Conservation (phyloP, 2,329 filamentous ascomycete species). For the Xylariaceae sp. region DNA sequence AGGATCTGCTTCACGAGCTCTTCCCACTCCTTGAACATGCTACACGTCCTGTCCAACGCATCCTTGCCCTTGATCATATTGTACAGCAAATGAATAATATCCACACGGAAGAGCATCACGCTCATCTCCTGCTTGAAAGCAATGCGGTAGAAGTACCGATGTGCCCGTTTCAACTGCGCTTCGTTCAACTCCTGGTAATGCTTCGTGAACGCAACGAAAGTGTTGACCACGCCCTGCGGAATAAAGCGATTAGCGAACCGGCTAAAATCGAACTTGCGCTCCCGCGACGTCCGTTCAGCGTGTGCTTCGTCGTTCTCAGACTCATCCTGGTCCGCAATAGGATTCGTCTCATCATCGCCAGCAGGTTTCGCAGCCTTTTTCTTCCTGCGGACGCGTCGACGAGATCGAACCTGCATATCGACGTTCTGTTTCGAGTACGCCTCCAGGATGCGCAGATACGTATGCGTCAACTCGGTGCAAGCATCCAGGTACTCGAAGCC, state of each 20-base stretch:
- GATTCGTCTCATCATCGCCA: constrained; percentile 41
- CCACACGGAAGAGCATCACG: constrained; percentile 82
- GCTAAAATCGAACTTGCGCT: constrained; percentile 91
- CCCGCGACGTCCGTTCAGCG: constrained; percentile 65
- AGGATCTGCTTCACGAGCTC: constrained; percentile 81
- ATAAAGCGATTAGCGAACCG: constrained; percentile 77
- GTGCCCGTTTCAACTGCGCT: constrained; percentile 80
- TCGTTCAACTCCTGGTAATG: constrained; percentile 76
- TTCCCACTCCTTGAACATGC: constrained; percentile 83
- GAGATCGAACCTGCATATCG: constrained; percentile 86
- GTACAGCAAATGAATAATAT: constrained; percentile 83
- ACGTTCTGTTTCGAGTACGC: constrained; percentile 91
- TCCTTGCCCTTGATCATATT: constrained; percentile 88
- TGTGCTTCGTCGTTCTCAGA: constrained; percentile 65
- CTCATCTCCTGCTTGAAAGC: constrained; percentile 93
- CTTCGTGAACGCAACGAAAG: constrained; percentile 73
- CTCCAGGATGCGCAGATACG: constrained; percentile 88
- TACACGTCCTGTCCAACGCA: constrained; percentile 60
- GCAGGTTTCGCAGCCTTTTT: constrained; percentile 56
- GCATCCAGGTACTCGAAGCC: constrained; percentile 91
- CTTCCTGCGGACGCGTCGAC: constrained; percentile 66
- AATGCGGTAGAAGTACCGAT: constrained; percentile 89
- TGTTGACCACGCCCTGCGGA: constrained; percentile 79
- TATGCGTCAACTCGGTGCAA: constrained; percentile 82
- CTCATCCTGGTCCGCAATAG: constrained; percentile 59